Percentiles rank a stretch among this genome's conserved stretches.
Conservation (phyloP, 768 basidiomycete species). For the Calocera viscosa region DNA sequence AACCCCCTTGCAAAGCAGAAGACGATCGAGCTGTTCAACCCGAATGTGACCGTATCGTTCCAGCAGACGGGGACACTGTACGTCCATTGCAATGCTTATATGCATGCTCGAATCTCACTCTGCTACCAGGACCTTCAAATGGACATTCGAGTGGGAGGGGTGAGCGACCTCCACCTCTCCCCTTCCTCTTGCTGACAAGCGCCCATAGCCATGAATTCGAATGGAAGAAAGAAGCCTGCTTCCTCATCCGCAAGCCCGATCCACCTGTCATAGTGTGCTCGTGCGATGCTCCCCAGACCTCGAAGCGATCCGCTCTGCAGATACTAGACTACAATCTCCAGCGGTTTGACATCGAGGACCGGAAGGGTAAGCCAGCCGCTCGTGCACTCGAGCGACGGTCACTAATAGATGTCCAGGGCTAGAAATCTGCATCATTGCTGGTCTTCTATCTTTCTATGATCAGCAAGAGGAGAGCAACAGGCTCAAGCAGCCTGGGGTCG, state of each 20-base stretch:
- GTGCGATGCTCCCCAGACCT: constrained; percentile 38
- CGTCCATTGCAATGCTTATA: neutral
- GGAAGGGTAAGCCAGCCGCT: constrained; percentile 34
- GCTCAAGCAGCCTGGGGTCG: neutral
- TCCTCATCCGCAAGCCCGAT: constrained; percentile 70
- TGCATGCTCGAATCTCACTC: neutral
- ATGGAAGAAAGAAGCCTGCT: constrained; percentile 77
- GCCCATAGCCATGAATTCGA: constrained; percentile 60
- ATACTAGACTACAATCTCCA: constrained; percentile 78
- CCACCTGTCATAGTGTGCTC: constrained; percentile 59
- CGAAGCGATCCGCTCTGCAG: constrained; percentile 55
- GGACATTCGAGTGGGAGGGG: constrained; percentile 77
- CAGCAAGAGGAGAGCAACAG: constrained; percentile 34
- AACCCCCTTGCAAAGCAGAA: constrained; percentile 57
- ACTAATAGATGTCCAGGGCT: constrained; percentile 35
- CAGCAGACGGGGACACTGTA: constrained; percentile 57
- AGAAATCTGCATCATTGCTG: constrained; percentile 66
- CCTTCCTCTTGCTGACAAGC: neutral
- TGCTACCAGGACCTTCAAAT: constrained; percentile 40
- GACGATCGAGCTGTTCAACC: constrained; percentile 63
- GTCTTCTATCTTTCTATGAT: constrained; percentile 68
- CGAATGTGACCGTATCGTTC: constrained; percentile 53
- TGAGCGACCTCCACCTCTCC: constrained; percentile 29
- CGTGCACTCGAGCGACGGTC: neutral
- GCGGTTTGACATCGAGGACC: constrained; percentile 75